Evolutionary conservation across 1,284 basidiomycete genomes (phyloP).

Genomic region (Ustilago loliicola): DNA sequence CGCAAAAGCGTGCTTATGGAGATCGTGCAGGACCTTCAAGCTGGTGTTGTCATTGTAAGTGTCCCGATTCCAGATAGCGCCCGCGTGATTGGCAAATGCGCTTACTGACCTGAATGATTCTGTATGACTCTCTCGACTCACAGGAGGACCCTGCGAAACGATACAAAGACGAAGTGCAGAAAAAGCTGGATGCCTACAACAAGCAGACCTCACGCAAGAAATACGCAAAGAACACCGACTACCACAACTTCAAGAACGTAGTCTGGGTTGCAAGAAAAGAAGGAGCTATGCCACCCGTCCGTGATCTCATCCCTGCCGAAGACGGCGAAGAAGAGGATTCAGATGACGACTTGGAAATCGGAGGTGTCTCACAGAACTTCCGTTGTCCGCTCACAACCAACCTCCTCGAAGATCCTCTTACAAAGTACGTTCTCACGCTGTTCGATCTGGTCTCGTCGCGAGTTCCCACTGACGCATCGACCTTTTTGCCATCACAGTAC

Average conservation of each 20-base stretch:
- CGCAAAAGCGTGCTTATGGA: constrained; percentile 40
- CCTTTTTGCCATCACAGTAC: constrained; percentile 13
- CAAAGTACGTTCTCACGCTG: constrained; percentile 30
- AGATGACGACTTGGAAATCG: constrained; percentile 59
- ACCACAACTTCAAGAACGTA: constrained; percentile 54
- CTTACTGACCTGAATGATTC: not conserved
- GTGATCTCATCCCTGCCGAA: constrained; percentile 55
- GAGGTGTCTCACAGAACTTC: constrained; percentile 55
- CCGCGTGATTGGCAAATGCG: not conserved
- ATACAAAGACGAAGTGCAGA: constrained; percentile 35
- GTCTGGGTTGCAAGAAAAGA: constrained; percentile 55
- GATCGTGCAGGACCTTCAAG: constrained; percentile 40
- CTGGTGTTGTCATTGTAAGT: constrained; percentile 31
- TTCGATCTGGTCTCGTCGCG: not conserved
- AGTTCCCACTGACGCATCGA: not conserved
- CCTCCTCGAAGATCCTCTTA: constrained; percentile 57
- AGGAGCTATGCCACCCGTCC: constrained; percentile 60
- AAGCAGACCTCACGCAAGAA: constrained; percentile 54
- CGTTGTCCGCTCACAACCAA: constrained; percentile 59
- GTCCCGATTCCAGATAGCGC: not conserved
- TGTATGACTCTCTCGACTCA: not conserved
- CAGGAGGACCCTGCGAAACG: constrained; percentile 23
- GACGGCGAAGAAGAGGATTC: constrained; percentile 40
- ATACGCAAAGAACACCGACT: constrained; percentile 51
- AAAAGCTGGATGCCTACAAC: constrained; percentile 30